Base-by-base conservation (phyloP, 345 rosid genomes). In the Noccaea caerulescens region DNA sequence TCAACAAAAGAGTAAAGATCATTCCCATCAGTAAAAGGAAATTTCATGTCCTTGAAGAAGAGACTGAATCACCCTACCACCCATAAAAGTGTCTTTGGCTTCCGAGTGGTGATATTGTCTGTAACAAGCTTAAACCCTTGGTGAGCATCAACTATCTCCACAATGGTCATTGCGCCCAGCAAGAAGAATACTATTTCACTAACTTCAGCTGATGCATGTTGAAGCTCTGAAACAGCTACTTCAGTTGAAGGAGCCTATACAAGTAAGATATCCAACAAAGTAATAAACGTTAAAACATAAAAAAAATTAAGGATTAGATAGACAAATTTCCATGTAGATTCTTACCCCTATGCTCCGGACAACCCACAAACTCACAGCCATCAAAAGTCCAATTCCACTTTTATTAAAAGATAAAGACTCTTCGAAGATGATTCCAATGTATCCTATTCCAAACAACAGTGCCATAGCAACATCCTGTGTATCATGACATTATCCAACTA, bases 101-200 rank as follows among this genome's bases (percentile, higher is more conserved):
- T 89, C 79, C 97, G 84, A 81, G 99, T 86, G 42, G 95, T 94
- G 69, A 94, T 94, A 80, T 85, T 89, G 81, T 94, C 97, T 20
- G 97, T 94, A 68, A 94, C 97, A 46, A 94, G 82, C 84, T 94
- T 94, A 85, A 94, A 94, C 62, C 99, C 99, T 88, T 94, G 99
- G 82, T 94, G 99, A 58, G 99, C 97, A 80, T 94, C 99, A 56
- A 94, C 91, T 58, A 93, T 91, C 86, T 93, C 97, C 39, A 91
- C 97, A 25, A 94, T 94, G 46, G 99, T 94, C 99, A 94, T 94
- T 18, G 99, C 99, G 9, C 99, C 99, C 8, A 94, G 96, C 80
- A 94, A 72, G 87, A 94, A 94, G 70, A 94, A 91, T 1, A 94
- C 99, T 65, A 94, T 91, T 72, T 91, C 93, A 76, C 95, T 91